Evolutionary conservation across 129 eudicot genomes (phyloP), one percentile per base, ranked within the genome.

Genomic region (Calendula officinalis): DNA sequence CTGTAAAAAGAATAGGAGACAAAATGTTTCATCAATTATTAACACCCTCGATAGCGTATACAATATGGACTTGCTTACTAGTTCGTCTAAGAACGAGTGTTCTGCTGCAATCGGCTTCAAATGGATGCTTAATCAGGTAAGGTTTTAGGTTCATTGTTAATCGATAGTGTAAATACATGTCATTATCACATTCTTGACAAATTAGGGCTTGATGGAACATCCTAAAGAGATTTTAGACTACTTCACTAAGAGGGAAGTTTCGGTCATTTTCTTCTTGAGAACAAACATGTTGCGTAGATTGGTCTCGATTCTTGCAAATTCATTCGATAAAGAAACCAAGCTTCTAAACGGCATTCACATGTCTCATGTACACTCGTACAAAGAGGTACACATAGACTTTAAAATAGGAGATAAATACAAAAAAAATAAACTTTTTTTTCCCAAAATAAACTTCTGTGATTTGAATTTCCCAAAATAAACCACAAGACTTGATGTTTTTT

Each of bases 81-180:
- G 96, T 85, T 95, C 98, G 11, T 85, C 95, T 16, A 92, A 88
- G 82, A 87, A 88, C 53, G 76, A 83, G 74, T 85, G 95, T 70
- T 78, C 98, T 34, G 89, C 95, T 36, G 98, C 98, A 34, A 72
- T 92, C 48, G 98, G 98, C 59, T 88, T 92, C 75, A 92, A 92
- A 71, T 92, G 98, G 98, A 92, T 92, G 98, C 91, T 92, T 33
- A 92, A 92, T 78, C 98, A 92, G 96, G 98, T 92, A 59, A 1
- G 3, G 3, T 36, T 47, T 34, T 14, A 17, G 58, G 47, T 57
- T 34, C 32, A 45, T 67, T 8, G 30, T 37, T 8, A 43, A 30
- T 1, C 0, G 4, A 47, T 47, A 15, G 33, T 34, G 10, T 48
- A 3, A 47, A 4, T 5, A 4, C 8, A 0, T 47, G 5, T 14